Conservation (phyloP, 2,329 filamentous ascomycete species). For the Chaetomiaceae sp. region DNA sequence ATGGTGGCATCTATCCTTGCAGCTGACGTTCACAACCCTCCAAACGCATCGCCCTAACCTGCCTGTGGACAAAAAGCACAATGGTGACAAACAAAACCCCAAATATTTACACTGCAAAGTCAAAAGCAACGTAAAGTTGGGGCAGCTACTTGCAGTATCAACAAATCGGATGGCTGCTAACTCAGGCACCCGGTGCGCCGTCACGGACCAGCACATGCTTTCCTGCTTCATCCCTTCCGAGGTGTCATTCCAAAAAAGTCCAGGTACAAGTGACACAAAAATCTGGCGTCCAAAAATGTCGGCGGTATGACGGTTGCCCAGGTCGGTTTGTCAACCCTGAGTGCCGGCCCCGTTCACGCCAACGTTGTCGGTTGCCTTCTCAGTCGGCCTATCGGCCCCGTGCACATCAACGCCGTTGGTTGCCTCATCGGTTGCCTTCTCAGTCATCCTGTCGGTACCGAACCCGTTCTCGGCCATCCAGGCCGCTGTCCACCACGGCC, state of each 20-base stretch:
- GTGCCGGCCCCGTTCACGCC: neutral
- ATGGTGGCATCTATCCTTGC: no score
- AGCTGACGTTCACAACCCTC: no score
- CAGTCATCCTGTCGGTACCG: neutral
- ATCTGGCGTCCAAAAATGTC: neutral
- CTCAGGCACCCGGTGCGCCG: neutral
- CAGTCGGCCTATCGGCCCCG: neutral
- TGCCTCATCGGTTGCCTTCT: neutral
- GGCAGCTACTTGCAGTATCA: no score
- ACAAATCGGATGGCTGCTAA: neutral
- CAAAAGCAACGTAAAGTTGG: no score
- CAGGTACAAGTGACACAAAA: neutral
- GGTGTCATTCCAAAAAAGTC: neutral
- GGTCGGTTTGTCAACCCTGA: neutral
- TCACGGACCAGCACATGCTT: neutral
- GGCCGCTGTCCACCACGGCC: constrained; percentile 14
- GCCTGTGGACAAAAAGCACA: no score
- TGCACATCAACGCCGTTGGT: neutral
- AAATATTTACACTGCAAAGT: no score
- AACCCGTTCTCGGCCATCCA: constrained; percentile 12
- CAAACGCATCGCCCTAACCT: no score
- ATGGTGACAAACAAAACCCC: no score
- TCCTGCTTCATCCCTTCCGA: neutral
- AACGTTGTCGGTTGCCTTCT: neutral
- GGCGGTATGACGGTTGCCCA: neutral